Conservation (phyloP, 495 filamentous ascomycete species). For the Tuber aestivum region DNA sequence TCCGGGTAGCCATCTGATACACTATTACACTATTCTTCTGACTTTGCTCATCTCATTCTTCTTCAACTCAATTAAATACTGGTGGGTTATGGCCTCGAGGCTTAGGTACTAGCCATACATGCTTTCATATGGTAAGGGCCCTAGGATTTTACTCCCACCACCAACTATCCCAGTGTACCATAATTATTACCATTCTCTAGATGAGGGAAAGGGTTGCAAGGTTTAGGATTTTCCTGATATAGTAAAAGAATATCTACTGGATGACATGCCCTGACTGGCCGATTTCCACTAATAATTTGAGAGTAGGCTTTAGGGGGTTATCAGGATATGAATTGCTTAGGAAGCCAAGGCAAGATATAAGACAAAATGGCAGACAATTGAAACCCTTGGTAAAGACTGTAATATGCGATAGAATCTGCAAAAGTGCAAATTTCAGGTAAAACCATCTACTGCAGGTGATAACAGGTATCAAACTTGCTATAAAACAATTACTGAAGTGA, state of each 20-base stretch:
- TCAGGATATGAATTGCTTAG: neutral
- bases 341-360: neutral
- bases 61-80: neutral
- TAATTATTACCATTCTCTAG: neutral
- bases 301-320: neutral
- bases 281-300: neutral
- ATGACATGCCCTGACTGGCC: too few species aligned
- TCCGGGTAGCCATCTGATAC: too few species aligned
- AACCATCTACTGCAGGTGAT: neutral
- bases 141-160: neutral
- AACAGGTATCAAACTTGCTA: neutral
- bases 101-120: neutral
- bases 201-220: neutral
- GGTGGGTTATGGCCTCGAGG: too few species aligned
- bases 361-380: neutral
- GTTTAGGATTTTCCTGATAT: neutral
- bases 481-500: neutral
- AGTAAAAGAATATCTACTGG: too few species aligned
- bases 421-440: neutral
- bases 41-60: neutral
- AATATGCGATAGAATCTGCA: neutral
- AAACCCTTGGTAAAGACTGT: neutral
- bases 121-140: neutral
- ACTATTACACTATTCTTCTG: neutral
- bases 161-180: too few species aligned